phyloP scores from a whole-genome alignment of 805 yeast species.

The Spathaspora arborariae region DNA sequence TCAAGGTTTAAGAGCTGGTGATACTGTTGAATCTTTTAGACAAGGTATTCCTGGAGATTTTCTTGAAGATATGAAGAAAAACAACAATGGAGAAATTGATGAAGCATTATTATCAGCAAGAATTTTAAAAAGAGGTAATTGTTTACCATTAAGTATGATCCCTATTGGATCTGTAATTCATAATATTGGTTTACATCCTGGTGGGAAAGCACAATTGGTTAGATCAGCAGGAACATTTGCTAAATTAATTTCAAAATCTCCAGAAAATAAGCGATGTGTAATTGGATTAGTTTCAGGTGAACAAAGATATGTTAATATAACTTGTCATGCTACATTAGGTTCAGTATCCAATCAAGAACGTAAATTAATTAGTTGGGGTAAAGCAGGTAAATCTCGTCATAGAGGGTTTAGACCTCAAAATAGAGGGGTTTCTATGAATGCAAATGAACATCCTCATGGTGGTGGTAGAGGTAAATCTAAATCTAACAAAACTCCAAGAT shows the following conservation, averaged over 20 bases:
- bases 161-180: constrained; percentile 94
- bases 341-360: constrained; percentile 91
- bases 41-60: constrained; percentile 78
- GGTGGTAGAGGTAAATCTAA: constrained; percentile 99
- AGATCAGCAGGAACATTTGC: constrained; percentile 95
- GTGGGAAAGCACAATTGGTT: constrained; percentile 82
- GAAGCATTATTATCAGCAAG: constrained; percentile 86
- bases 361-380: constrained; percentile 85
- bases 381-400: constrained; percentile 93
- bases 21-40: constrained; percentile 83
- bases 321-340: constrained; percentile 92
- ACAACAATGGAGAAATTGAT: constrained; percentile 75
- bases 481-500: constrained; percentile 89
- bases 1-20: constrained; percentile 92
- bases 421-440: constrained; percentile 98
- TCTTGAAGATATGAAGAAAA: constrained; percentile 61
- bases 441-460: constrained; percentile 97
- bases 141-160: constrained; percentile 86
- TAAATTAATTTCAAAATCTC: constrained; percentile 74
- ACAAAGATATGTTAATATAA: constrained; percentile 80
- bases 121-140: constrained; percentile 90
- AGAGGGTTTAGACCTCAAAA: constrained; percentile 92
- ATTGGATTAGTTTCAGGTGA: constrained; percentile 88
- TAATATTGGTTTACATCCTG: constrained; percentile 70
- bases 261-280: constrained; percentile 66